A percentile compares a stretch with the other conserved stretches of the same genome.
phyloP scores from a whole-genome alignment of 768 basidiomycete genomes.

The Tulasnella sp. region DNA sequence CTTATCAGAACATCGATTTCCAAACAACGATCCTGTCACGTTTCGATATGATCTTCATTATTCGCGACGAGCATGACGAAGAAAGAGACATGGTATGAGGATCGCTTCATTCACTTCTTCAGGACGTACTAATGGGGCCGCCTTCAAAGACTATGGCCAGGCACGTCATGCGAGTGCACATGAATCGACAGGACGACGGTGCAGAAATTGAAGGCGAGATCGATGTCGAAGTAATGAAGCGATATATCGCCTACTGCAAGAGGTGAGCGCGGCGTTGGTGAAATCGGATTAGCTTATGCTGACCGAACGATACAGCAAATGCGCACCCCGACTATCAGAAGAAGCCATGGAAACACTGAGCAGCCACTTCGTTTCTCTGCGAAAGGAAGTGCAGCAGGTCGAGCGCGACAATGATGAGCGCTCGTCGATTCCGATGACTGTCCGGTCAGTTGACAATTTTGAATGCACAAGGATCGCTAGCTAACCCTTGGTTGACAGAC shows the following conservation, averaged over 20 bases:
- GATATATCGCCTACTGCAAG: conserved; percentile 95
- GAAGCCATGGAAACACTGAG: conserved; percentile 96
- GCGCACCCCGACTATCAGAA: conserved; percentile 86
- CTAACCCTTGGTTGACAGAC: conserved; percentile 42
- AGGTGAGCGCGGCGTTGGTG: conserved; percentile 48
- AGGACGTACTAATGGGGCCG: conserved; percentile 16
- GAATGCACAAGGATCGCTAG: not conserved
- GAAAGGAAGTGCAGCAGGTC: conserved; percentile 92
- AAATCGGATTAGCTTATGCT: not conserved
- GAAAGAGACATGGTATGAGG: conserved; percentile 71
- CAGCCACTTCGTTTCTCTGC: conserved; percentile 87
- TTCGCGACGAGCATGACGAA: conserved; percentile 97
- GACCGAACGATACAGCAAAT: conserved; percentile 59
- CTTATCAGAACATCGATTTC: conserved; percentile 89
- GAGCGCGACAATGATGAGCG: conserved; percentile 96
- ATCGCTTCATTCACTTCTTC: not conserved
- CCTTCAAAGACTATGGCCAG: conserved; percentile 79
- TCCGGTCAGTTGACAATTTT: conserved; percentile 62
- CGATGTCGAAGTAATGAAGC: conserved; percentile 96
- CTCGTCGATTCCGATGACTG: conserved; percentile 95
- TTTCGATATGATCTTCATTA: conserved; percentile 99
- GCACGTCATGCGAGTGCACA: conserved; percentile 98
- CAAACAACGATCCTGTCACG: conserved; percentile 97
- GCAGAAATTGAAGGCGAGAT: conserved; percentile 82
- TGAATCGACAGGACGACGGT: conserved; percentile 76